Evolutionary conservation across 805 yeast species (phyloP), one percentile per base, ranked within the genome.

Genomic region (Wickerhamiella azyma): DNA sequence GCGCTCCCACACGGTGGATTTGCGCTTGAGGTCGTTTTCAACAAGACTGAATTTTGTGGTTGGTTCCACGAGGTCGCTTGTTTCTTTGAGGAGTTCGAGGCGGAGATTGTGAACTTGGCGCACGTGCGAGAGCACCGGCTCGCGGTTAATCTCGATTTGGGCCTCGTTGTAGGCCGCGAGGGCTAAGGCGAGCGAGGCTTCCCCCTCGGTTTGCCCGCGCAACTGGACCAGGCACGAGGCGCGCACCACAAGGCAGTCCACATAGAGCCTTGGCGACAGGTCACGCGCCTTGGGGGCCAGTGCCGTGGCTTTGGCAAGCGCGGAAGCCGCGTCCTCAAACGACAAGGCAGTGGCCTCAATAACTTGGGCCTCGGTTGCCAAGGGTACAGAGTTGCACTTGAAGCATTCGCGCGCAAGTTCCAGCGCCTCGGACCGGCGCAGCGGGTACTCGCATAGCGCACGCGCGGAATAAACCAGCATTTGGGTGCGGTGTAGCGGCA

Each of bases 361-460:
- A 3, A 41, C 16, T 16, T 14, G 13, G 10, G 44, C 38, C 26
- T 41, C 44, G 14, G 33, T 14, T 2, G 11, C 16, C 8, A 41
- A 26, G 11, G 44, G 44, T 2, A 33, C 33, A 5, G 39, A 41
- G 33, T 41, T 41, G 38, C 39, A 41, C 33, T 8, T 16, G 16
- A 21, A 13, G 26, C 44, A 41, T 11, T 26, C 8, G n/a, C 24
- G 32, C 14, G 44, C 44, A 6, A 41, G 38, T 16, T 41, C 33
- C 5, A 33, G 44, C 14, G 44, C 44, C 24, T 41, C 44, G 16
- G 26, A 14, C 6, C 44, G 38, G 9, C 44, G 44, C 13, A 41
- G 26, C 9, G 44, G 21, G 14, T 38, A 41, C 32, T 41, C 44
- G 16, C 35, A 41, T 4, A 41, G 38, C n/a, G 44, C 35, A 9